Evolutionary conservation across 106 monocot genomes (phyloP).

Genomic region (Dendrobium nobile): DNA sequence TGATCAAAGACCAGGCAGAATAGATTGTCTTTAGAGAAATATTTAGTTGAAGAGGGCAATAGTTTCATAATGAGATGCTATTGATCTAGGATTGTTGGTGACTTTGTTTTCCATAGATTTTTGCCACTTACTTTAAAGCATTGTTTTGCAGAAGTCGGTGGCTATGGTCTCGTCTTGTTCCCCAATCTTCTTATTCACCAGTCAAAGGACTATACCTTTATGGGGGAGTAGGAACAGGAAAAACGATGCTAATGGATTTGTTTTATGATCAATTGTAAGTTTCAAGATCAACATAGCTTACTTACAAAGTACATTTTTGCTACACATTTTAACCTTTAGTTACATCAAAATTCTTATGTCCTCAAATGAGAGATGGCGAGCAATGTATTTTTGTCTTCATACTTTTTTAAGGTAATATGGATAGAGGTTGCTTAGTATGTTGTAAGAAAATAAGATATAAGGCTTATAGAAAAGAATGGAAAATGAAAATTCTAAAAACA

Average conservation of each 20-base stretch:
- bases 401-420: neutral
- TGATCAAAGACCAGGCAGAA: neutral
- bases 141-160: constrained; percentile 57
- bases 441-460: neutral
- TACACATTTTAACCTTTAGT: neutral
- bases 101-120: neutral
- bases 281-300: neutral
- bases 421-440: neutral
- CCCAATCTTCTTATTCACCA: constrained; percentile 62
- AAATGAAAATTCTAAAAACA: neutral
- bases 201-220: constrained; percentile 90
- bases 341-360: neutral
- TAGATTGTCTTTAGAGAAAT: neutral
- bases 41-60: constrained; percentile 3
- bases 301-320: neutral
- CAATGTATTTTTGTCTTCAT: neutral
- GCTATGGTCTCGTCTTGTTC: constrained; percentile 85
- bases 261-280: constrained; percentile 94
- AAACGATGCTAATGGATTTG: constrained; percentile 99
- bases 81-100: neutral
- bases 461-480: neutral
- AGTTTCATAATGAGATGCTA: neutral
- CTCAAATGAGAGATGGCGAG: neutral
- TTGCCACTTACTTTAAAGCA: neutral
- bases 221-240: constrained; percentile 97